Conservation (phyloP, 257 asterid species). For the Gynochthodes officinalis region DNA sequence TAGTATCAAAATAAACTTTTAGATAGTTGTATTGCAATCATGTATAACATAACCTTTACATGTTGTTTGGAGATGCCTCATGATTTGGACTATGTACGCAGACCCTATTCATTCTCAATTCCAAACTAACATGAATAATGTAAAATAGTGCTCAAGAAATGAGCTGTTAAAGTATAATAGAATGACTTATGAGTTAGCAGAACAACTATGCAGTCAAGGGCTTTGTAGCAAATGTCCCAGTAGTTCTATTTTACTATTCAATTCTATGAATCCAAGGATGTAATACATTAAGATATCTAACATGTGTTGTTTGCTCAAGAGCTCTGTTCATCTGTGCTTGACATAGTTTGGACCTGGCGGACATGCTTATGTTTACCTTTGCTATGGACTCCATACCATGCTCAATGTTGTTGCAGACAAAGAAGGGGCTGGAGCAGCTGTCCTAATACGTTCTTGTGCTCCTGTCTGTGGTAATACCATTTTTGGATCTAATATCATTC, state of each 20-base stretch:
- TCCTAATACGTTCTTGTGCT: constrained; percentile 85
- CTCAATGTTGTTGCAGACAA: constrained; percentile 93
- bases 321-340: neutral
- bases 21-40: neutral
- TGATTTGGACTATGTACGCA: neutral
- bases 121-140: neutral
- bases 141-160: neutral
- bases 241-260: neutral
- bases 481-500: neutral
- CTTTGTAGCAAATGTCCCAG: neutral
- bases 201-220: neutral
- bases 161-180: neutral
- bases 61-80: constrained; percentile 5
- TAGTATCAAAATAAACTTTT: neutral
- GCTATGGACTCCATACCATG: constrained; percentile 88
- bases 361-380: constrained; percentile 85
- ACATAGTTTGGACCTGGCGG: constrained; percentile 91
- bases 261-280: neutral
- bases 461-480: constrained; percentile 60
- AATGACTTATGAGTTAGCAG: neutral
- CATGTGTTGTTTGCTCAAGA: neutral
- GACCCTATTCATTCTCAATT: neutral
- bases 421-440: constrained; percentile 87
- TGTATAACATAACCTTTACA: neutral
- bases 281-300: neutral